Conservation (phyloP, 208 protist species). For the Trichomonas gallinae region DNA sequence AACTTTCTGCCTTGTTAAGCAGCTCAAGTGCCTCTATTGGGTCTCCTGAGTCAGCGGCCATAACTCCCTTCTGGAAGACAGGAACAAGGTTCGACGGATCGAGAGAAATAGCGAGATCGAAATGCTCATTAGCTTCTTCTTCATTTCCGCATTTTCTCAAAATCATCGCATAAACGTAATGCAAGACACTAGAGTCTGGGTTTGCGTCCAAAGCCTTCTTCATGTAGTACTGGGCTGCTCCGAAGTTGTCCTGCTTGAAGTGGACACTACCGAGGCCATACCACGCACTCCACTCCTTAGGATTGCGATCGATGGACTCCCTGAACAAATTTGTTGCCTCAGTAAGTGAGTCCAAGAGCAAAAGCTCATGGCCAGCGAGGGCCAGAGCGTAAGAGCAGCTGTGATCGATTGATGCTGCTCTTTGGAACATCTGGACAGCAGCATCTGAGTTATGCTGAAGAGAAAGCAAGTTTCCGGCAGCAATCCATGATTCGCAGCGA, state of each 20-base stretch:
- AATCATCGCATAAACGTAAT: slow-evolving; percentile 3
- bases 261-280: slow-evolving; percentile 7
- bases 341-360: neutral
- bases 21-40: neutral
- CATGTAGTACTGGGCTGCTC: neutral
- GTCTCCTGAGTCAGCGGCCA: neutral
- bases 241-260: slow-evolving; percentile 1
- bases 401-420: neutral
- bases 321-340: neutral
- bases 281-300: slow-evolving; percentile 4
- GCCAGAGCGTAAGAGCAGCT: neutral
- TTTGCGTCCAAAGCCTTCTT: neutral
- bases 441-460: neutral
- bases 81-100: neutral
- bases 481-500: neutral
- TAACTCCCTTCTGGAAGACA: neutral
- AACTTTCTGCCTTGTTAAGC: neutral
- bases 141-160: neutral
- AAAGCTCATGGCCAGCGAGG: neutral
- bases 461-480: neutral
- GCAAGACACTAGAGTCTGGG: neutral
- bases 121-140: neutral
- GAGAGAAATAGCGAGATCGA: neutral
- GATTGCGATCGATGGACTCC: neutral
- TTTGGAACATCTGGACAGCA: neutral